Evolutionary conservation across 2,329 filamentous ascomycete genomes (phyloP).

Genomic region (Colletotrichum brevisporum): DNA sequence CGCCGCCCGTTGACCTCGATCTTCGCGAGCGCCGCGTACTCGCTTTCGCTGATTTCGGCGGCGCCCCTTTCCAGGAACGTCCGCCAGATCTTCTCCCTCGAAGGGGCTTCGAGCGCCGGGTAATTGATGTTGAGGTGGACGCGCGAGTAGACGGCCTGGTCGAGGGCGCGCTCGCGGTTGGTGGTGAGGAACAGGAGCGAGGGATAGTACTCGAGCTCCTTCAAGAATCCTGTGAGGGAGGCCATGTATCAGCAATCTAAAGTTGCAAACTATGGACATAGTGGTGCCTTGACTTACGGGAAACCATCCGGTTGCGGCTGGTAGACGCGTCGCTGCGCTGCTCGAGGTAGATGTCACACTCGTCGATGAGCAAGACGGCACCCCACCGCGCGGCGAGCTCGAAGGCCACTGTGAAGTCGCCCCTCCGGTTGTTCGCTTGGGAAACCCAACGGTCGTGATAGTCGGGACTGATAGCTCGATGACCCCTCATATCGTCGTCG

Average conservation of each 20-base stretch:
- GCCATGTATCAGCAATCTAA: not conserved
- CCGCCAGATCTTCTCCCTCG: constrained; percentile 45
- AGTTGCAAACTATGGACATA: not conserved
- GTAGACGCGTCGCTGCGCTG: constrained; percentile 69
- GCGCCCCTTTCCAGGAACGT: constrained; percentile 42
- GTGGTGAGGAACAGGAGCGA: constrained; percentile 92
- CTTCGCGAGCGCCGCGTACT: constrained; percentile 39
- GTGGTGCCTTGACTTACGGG: constrained; percentile 16
- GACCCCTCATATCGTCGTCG: constrained; percentile 49
- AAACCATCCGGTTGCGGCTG: constrained; percentile 33
- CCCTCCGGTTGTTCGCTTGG: constrained; percentile 24
- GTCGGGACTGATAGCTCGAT: not conserved
- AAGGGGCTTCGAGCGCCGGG: constrained; percentile 42
- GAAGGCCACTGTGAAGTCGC: constrained; percentile 55
- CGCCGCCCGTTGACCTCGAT: constrained; percentile 43
- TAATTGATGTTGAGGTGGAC: constrained; percentile 61
- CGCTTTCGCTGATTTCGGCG: constrained; percentile 29
- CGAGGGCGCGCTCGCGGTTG: constrained; percentile 73
- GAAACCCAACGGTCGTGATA: not conserved
- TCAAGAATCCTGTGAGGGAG: constrained; percentile 70
- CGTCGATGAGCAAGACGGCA: constrained; percentile 86
- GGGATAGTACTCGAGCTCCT: constrained; percentile 91
- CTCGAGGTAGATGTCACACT: constrained; percentile 88
- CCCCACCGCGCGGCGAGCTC: constrained; percentile 74
- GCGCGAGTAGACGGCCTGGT: constrained; percentile 63